A percentile compares a stretch with the other conserved stretches of the same genome.
Conservation (phyloP, 208 protist genomes). For the Acanthamoeba castellanii region DNA sequence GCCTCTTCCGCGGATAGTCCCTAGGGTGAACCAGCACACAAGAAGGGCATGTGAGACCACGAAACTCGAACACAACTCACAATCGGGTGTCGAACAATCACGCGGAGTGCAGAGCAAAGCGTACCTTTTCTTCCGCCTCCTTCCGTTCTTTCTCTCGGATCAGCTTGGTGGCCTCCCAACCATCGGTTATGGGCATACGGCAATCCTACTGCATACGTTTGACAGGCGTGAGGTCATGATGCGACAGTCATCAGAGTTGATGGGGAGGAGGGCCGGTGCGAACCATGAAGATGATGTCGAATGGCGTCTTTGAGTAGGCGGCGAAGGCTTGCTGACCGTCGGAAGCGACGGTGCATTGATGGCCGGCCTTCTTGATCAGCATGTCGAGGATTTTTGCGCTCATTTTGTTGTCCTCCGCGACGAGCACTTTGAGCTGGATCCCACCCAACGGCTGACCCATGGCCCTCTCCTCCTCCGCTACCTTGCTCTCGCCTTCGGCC, state of each 20-base stretch:
- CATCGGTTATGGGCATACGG: conserved; percentile 64
- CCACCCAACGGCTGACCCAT: conserved; percentile 22
- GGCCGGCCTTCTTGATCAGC: conserved; percentile 49
- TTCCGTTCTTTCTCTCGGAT: conserved; percentile 26
- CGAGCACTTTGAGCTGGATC: conserved; percentile 43
- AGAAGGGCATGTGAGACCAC: too few species aligned
- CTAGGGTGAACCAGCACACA: neutral
- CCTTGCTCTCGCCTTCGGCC: neutral
- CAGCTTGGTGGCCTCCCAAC: conserved; percentile 57
- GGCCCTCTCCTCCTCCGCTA: conserved; percentile 1
- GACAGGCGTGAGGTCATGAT: neutral
- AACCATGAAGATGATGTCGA: conserved; percentile 69
- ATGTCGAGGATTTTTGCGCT: conserved; percentile 47
- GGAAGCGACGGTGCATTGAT: conserved; percentile 28
- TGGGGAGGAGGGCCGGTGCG: neutral
- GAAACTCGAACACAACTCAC: too few species aligned
- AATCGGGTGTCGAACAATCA: neutral
- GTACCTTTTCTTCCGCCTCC: neutral
- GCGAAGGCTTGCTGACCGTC: conserved; percentile 23
- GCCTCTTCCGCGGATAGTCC: neutral
- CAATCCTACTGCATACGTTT: neutral
- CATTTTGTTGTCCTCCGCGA: conserved; percentile 70
- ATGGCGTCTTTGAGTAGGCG: conserved; percentile 16
- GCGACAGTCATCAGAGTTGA: neutral
- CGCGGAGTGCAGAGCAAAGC: neutral